Evolutionary conservation across 768 basidiomycete species (phyloP).

Genomic region (Paxillus rubicundulus): DNA sequence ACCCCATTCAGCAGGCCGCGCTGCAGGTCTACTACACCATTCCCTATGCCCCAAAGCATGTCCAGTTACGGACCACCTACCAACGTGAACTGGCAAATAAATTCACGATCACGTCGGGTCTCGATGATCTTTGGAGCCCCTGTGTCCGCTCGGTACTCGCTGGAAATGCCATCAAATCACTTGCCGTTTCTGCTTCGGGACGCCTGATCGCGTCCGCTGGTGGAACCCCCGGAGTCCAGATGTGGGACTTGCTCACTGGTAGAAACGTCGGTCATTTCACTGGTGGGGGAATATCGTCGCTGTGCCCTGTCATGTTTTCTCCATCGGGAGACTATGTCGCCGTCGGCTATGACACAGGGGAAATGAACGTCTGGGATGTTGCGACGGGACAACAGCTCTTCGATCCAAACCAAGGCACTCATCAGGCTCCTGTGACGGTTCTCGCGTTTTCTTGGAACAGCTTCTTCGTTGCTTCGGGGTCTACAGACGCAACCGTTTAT

Average conservation of each 20-base stretch:
- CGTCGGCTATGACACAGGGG: constrained; percentile 11
- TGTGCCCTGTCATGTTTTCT: constrained; percentile 18
- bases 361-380: constrained; percentile 18
- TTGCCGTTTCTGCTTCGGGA: constrained; percentile 18
- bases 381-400: constrained; percentile 13
- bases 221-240: constrained; percentile 36
- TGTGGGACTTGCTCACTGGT: constrained; percentile 19
- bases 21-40: constrained; percentile 17
- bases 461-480: constrained; percentile 13
- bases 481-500: constrained; percentile 9
- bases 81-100: constrained; percentile 9
- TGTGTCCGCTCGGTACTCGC: constrained; percentile 14
- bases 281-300: constrained; percentile 3
- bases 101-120: constrained; percentile 7
- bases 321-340: constrained; percentile 13
- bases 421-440: constrained; percentile 3
- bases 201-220: constrained; percentile 16
- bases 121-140: constrained; percentile 13
- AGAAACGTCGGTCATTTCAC: constrained; percentile 12
- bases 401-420: neutral
- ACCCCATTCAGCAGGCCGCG: constrained; percentile 16
- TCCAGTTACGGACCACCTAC: constrained; percentile 11
- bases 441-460: constrained; percentile 12
- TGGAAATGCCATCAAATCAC: constrained; percentile 8
- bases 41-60: constrained; percentile 7